Conservation (phyloP, 495 filamentous ascomycete genomes). For the Cenococcum geophilum region DNA sequence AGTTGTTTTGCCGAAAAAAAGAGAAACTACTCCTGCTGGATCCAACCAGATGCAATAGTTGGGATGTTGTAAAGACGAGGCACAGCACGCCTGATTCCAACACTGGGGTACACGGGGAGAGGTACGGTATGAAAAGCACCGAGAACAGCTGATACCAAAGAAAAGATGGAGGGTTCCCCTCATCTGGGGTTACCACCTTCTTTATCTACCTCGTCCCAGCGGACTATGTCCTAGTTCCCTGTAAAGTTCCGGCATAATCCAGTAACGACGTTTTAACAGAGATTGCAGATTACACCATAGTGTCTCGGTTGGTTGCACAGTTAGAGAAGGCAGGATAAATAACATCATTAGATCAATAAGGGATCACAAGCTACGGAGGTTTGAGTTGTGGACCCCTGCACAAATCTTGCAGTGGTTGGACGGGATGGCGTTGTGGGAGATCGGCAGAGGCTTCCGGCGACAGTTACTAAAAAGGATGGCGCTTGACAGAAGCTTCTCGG, state of each 20-base stretch:
- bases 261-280: constrained; percentile 4
- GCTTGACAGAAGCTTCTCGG: constrained; percentile 12
- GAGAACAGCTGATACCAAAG: neutral
- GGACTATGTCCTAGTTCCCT: constrained; percentile 4
- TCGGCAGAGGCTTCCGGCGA: constrained; percentile 7
- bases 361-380: constrained; percentile 3
- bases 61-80: neutral
- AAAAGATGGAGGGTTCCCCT: constrained; percentile 1
- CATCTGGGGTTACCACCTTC: constrained; percentile 4
- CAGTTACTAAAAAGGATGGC: constrained; percentile 7
- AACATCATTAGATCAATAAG: constrained; percentile 18
- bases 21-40: constrained; percentile 3
- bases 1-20: neutral
- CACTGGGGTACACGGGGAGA: neutral
- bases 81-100: neutral
- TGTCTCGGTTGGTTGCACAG: neutral
- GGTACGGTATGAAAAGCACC: neutral
- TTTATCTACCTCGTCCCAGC: constrained; percentile 14
- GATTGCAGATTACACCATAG: constrained; percentile 16
- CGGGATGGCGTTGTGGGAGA: constrained; percentile 12
- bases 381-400: constrained; percentile 12
- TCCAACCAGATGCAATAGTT: constrained; percentile 7
- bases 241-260: neutral
- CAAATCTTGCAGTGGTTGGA: constrained; percentile 9
- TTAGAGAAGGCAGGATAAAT: neutral